Conservation (phyloP, 176 grass and related monocot genomes). For the Secale cereale region DNA sequence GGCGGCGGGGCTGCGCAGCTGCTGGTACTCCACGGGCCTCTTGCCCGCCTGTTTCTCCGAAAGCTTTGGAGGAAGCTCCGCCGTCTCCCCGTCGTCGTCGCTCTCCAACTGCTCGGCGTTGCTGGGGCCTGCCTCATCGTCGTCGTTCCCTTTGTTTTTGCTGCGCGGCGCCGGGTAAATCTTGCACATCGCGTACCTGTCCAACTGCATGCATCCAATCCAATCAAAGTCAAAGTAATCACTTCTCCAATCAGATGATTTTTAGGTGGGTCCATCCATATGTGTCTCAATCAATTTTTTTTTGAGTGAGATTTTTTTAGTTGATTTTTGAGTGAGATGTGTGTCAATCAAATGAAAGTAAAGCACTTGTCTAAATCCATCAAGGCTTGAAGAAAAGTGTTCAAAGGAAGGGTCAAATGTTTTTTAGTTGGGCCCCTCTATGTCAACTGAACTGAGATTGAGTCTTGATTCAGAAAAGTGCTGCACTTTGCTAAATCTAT, state of each 20-base stretch:
- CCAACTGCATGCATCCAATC: constrained; percentile 14
- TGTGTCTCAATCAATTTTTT: too few species aligned
- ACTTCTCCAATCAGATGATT: too few species aligned
- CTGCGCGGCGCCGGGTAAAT: constrained; percentile 14
- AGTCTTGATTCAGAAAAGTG: too few species aligned
- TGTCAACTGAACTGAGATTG: too few species aligned
- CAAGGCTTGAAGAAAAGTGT: too few species aligned
- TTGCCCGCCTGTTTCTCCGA: not conserved
- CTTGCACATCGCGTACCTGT: not conserved
- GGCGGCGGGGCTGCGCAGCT: not conserved
- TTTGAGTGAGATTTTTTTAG: too few species aligned
- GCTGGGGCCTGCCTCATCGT: not conserved
- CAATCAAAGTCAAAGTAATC: not conserved
- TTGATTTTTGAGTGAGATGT: too few species aligned
- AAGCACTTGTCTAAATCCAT: not conserved
- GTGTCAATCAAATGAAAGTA: not conserved
- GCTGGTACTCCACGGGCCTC: not conserved
- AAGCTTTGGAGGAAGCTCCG: not conserved
- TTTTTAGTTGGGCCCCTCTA: not conserved
- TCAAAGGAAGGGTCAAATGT: not conserved
- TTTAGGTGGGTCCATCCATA: too few species aligned
- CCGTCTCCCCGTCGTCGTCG: not conserved
- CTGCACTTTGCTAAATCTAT: too few species aligned
- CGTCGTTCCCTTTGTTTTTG: not conserved
- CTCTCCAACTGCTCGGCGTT: not conserved